Conservation (phyloP, 2,329 filamentous ascomycete species). For the Fusarium cicatricum region DNA sequence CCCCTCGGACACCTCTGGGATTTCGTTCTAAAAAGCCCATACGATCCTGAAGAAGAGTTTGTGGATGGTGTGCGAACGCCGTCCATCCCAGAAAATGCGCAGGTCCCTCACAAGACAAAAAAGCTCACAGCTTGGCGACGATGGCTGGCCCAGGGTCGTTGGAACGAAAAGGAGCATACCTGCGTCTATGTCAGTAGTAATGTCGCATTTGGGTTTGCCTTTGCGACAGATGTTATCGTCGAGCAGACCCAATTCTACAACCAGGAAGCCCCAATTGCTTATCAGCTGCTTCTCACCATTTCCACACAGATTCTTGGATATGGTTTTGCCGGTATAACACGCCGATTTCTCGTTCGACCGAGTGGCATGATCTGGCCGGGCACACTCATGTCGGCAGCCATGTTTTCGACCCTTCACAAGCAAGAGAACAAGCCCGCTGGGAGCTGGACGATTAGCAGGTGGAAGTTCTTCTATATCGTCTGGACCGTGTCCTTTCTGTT, state of each 20-base stretch:
- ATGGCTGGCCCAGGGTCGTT: slow-evolving; percentile 81
- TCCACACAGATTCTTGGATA: slow-evolving; percentile 90
- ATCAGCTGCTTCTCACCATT: slow-evolving; percentile 83
- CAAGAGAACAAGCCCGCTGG: slow-evolving; percentile 83
- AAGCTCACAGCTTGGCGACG: slow-evolving; percentile 61
- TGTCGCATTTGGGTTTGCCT: slow-evolving; percentile 88
- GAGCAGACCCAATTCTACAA: slow-evolving; percentile 91
- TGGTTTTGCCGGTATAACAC: slow-evolving; percentile 82
- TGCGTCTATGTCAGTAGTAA: slow-evolving; percentile 92
- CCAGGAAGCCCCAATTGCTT: slow-evolving; percentile 77
- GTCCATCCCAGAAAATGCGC: slow-evolving; percentile 28
- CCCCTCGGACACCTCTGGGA: slow-evolving; percentile 86
- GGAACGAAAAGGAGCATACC: slow-evolving; percentile 90
- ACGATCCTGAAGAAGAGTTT: slow-evolving; percentile 59
- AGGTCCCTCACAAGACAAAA: slow-evolving; percentile 32
- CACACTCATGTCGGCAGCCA: slow-evolving; percentile 86
- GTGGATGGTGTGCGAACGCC: slow-evolving; percentile 56
- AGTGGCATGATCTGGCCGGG: slow-evolving; percentile 93
- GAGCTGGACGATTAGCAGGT: slow-evolving; percentile 83
- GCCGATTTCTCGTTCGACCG: slow-evolving; percentile 82
- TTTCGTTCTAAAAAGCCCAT: slow-evolving; percentile 69
- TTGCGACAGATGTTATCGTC: slow-evolving; percentile 89
- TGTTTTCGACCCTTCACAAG: slow-evolving; percentile 88
- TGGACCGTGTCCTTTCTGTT: slow-evolving; percentile 77
- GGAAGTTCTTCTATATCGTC: slow-evolving; percentile 83